Conservation (phyloP, 2,329 filamentous ascomycete species). For the Cladosporium sp. region DNA sequence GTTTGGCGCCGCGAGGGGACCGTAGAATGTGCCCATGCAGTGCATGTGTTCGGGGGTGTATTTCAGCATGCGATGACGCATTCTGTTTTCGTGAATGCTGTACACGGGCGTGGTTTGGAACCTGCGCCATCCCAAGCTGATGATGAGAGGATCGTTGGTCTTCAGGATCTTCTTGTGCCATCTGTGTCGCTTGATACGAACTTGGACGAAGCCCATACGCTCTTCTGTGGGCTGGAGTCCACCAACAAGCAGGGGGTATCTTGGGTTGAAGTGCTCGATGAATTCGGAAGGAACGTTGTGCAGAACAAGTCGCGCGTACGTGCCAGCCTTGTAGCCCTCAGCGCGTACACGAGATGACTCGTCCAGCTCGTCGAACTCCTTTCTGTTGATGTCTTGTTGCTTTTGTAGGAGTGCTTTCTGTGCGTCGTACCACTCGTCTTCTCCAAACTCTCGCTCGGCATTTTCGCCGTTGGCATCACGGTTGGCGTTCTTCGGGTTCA, state of each 20-base stretch:
- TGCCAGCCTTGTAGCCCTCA: constrained; percentile 88
- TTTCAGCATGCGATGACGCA: constrained; percentile 95
- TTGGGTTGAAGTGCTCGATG: constrained; percentile 75
- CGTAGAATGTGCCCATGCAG: constrained; percentile 94
- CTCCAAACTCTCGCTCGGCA: constrained; percentile 78
- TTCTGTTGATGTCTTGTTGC: constrained; percentile 93
- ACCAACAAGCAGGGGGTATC: constrained; percentile 81
- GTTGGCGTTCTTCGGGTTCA: constrained; percentile 81
- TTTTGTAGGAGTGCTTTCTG: constrained; percentile 95
- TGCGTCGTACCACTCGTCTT: constrained; percentile 98
- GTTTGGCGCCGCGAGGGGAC: constrained; percentile 90
- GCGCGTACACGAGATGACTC: constrained; percentile 78
- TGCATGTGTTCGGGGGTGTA: constrained; percentile 99
- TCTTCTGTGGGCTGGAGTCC: constrained; percentile 94
- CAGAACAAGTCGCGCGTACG: constrained; percentile 88
- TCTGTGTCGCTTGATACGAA: constrained; percentile 92
- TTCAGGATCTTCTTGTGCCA: constrained; percentile 99
- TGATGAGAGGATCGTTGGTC: constrained; percentile 95
- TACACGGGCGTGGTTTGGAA: constrained; percentile 94
- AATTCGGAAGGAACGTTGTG: constrained; percentile 91
- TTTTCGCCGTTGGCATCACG: constrained; percentile 64
- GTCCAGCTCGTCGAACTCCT: constrained; percentile 86
- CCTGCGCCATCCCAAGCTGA: constrained; percentile 92
- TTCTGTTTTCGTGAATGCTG: constrained; percentile 90
- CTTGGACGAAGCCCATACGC: constrained; percentile 91